Conservation (phyloP, 2,329 filamentous ascomycete genomes). For the Pseudonectria buxi region DNA sequence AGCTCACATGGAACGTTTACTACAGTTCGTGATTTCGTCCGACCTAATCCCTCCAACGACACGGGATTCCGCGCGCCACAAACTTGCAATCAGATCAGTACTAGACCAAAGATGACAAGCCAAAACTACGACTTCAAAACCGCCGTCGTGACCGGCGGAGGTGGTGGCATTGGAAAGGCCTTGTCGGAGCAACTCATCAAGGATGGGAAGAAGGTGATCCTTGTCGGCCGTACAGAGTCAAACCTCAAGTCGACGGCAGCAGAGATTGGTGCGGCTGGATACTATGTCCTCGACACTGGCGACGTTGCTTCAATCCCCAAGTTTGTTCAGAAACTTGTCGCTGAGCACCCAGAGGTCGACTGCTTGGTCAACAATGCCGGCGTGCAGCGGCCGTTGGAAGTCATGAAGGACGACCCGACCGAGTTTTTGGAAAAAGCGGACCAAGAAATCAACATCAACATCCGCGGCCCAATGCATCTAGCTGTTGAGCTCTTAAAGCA, state of each 20-base stretch:
- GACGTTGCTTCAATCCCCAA: constrained; percentile 33
- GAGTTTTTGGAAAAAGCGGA: constrained; percentile 46
- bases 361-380: constrained; percentile 55
- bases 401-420: constrained; percentile 25
- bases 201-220: constrained; percentile 42
- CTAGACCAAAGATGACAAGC: too few relatives aligned
- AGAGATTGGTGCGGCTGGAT: constrained; percentile 39
- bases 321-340: constrained; percentile 39
- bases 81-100: too few relatives aligned
- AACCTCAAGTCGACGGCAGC: constrained; percentile 38
- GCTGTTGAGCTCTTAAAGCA: constrained; percentile 42
- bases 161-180: constrained; percentile 44
- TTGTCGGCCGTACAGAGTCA: constrained; percentile 47
- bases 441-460: constrained; percentile 52
- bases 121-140: constrained; percentile 28
- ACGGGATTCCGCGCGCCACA: too few relatives aligned
- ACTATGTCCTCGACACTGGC: constrained; percentile 47
- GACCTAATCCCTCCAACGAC: too few relatives aligned
- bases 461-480: constrained; percentile 52
- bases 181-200: constrained; percentile 40
- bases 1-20: too few relatives aligned
- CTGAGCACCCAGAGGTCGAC: constrained; percentile 44
- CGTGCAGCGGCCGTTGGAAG: constrained; percentile 46
- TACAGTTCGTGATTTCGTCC: too few relatives aligned
- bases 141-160: constrained; percentile 44